Conservation (phyloP, 2,329 filamentous ascomycete genomes). For the Chrysoporthe puriensis region DNA sequence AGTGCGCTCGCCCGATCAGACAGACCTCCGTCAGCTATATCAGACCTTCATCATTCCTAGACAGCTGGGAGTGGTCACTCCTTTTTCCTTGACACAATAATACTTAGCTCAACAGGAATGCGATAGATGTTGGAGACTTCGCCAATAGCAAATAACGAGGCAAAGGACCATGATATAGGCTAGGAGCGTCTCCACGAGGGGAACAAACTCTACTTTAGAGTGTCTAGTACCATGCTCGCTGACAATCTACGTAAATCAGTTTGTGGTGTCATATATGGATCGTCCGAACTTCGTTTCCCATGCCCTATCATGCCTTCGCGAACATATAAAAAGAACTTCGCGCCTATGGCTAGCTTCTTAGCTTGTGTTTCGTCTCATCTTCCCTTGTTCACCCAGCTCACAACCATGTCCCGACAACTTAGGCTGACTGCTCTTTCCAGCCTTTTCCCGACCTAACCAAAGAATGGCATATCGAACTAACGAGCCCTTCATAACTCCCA, state of each 20-base stretch:
- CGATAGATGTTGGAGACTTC: not conserved
- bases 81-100: no score
- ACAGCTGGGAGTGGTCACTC: no score
- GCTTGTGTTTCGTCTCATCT: conserved; percentile 9
- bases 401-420: not conserved
- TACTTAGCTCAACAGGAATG: no score
- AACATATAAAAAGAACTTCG: not conserved
- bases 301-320: not conserved
- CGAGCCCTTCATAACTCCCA: conserved; percentile 1
- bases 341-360: not conserved
- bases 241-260: not conserved
- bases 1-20: no score
- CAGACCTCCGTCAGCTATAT: no score
- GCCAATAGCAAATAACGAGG: not conserved
- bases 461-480: not conserved
- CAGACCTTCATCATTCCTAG: no score
- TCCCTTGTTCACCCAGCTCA: not conserved
- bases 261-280: not conserved
- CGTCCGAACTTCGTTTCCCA: conserved; percentile 8
- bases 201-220: not conserved
- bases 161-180: not conserved
- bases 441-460: not conserved
- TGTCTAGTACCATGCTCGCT: not conserved
- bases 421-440: not conserved
- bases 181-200: not conserved